phyloP scores from a whole-genome alignment of 176 grass and related monocot genomes.

The Ensete glaucum region DNA sequence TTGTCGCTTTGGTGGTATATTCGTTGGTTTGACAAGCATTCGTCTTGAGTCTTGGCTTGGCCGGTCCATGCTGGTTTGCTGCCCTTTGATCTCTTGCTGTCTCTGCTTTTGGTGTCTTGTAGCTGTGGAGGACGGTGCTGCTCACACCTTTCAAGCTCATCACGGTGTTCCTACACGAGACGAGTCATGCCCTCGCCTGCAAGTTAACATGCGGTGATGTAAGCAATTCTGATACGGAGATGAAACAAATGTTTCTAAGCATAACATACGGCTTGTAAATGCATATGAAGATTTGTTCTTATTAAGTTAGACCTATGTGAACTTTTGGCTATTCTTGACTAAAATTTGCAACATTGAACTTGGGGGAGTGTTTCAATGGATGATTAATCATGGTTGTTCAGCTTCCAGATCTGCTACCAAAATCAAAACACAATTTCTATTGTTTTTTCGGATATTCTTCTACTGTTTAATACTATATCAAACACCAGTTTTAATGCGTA shows the following conservation, averaged over 20 bases:
- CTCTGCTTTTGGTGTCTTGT: conserved; percentile 3
- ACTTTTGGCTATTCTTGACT: too few species aligned
- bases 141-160: conserved; percentile 98
- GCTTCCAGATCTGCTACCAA: too few species aligned
- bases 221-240: conserved; percentile 13
- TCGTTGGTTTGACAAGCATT: not conserved
- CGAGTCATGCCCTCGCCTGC: conserved; percentile 94
- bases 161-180: conserved; percentile 99
- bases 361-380: too few species aligned
- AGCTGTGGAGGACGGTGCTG: conserved; percentile 92
- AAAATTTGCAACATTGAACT: too few species aligned
- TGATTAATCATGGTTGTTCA: too few species aligned
- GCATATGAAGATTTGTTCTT: too few species aligned
- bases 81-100: conserved; percentile 3
- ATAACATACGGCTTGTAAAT: too few species aligned
- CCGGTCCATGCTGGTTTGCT: not conserved
- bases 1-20: not conserved
- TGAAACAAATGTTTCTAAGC: not conserved
- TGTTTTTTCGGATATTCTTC: too few species aligned
- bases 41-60: not conserved
- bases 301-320: too few species aligned
- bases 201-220: conserved; percentile 95
- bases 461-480: too few species aligned
- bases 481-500: too few species aligned
- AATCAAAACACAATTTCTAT: too few species aligned